Evolutionary conservation across 2,329 filamentous ascomycete species (phyloP).

Genomic region (Claviceps arundinis): DNA sequence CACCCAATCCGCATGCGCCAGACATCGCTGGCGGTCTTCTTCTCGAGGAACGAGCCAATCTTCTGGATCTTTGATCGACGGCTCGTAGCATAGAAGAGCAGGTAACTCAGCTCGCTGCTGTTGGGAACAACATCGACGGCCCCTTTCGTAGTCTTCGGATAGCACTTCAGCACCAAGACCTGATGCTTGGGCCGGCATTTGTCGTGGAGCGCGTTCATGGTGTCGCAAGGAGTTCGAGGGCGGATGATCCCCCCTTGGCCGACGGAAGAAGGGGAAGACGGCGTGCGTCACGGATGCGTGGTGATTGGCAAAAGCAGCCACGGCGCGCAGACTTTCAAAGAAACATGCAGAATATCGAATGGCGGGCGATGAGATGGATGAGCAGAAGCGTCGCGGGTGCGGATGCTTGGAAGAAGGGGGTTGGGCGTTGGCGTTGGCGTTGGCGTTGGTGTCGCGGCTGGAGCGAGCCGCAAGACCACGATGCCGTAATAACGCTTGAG

Average conservation of each 20-base stretch:
- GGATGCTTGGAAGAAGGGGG: background rate
- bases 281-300: background rate
- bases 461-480: background rate
- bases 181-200: slow-evolving; percentile 88
- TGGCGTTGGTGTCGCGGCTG: background rate
- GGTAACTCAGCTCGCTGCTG: slow-evolving; percentile 89
- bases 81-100: slow-evolving; percentile 92
- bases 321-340: slow-evolving; percentile 1
- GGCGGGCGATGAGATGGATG: background rate
- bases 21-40: slow-evolving; percentile 83
- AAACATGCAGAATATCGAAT: background rate
- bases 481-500: background rate
- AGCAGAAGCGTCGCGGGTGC: background rate
- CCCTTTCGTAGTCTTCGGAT: slow-evolving; percentile 82
- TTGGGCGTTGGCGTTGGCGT: background rate
- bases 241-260: background rate
- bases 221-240: slow-evolving; percentile 4
- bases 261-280: background rate
- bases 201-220: slow-evolving; percentile 52
- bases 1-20: slow-evolving; percentile 80
- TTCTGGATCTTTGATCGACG: slow-evolving; percentile 92
- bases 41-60: slow-evolving; percentile 87
- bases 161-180: slow-evolving; percentile 90
- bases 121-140: slow-evolving; percentile 90
- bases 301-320: slow-evolving; percentile 1